phyloP scores from a whole-genome alignment of 768 basidiomycete genomes.

The Cytidiella melzeri region DNA sequence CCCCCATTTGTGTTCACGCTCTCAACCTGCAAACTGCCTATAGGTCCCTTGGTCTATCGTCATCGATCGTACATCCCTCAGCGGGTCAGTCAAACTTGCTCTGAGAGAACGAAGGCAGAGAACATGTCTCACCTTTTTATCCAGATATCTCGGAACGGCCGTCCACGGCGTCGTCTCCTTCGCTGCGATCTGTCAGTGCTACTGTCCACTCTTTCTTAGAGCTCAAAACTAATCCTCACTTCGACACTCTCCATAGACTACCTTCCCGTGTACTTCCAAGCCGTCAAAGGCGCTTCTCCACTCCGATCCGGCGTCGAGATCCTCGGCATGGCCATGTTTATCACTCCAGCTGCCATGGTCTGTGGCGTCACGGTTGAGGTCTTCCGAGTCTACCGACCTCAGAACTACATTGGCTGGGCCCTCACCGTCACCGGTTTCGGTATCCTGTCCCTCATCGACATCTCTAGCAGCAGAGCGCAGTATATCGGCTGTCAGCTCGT shows the following conservation, averaged over 20 bases:
- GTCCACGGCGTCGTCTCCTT: slow-evolving; percentile 12
- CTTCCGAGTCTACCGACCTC: slow-evolving; percentile 21
- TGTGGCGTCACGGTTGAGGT: slow-evolving; percentile 19
- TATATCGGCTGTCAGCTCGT: slow-evolving; percentile 13
- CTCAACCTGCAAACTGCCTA: not conserved
- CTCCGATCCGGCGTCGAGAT: slow-evolving; percentile 20
- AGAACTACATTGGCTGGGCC: slow-evolving; percentile 30
- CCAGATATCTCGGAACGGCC: slow-evolving; percentile 25
- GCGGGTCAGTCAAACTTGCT: slow-evolving; percentile 1
- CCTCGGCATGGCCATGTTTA: slow-evolving; percentile 18
- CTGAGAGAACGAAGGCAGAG: not conserved
- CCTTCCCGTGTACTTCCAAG: slow-evolving; percentile 39
- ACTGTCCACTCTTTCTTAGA: not conserved
- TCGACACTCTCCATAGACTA: slow-evolving; percentile 24
- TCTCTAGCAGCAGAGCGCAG: slow-evolving; percentile 3
- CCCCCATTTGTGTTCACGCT: slow-evolving; percentile 1
- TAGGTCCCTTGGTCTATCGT: slow-evolving; percentile 22
- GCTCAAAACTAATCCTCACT: not conserved
- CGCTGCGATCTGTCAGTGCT: slow-evolving; percentile 15
- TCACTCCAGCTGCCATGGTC: slow-evolving; percentile 24
- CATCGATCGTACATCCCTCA: slow-evolving; percentile 19
- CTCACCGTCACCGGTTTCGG: slow-evolving; percentile 30
- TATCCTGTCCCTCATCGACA: slow-evolving; percentile 13
- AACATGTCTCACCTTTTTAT: not conserved
- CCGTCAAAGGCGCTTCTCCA: slow-evolving; percentile 29